These are phyloP conservation scores for Penicillium sp. DNA, from an alignment of 2,329 filamentous ascomycete genomes.

Conservation along the genomic window DNA sequence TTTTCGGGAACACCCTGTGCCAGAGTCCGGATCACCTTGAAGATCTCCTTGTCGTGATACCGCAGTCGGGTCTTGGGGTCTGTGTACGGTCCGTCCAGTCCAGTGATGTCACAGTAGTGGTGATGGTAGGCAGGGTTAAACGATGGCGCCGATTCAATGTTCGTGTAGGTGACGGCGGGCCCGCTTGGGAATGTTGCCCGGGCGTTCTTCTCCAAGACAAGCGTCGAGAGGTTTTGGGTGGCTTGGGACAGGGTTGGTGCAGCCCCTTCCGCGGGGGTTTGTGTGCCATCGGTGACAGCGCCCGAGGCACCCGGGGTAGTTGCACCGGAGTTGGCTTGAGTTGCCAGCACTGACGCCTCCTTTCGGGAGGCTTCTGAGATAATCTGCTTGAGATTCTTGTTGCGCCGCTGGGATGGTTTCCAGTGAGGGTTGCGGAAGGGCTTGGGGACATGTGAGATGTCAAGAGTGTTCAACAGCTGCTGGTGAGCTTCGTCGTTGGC, in stretches of 20 bases:
- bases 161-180: constrained; percentile 84
- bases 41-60: constrained; percentile 92
- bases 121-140: constrained; percentile 74
- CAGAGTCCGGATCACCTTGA: constrained; percentile 75
- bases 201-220: constrained; percentile 81
- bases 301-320: constrained; percentile 60
- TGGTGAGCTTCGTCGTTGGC: constrained; percentile 81
- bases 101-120: constrained; percentile 95
- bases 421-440: constrained; percentile 87
- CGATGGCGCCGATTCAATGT: constrained; percentile 91
- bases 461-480: constrained; percentile 82
- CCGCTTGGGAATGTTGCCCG: constrained; percentile 51
- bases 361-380: constrained; percentile 83
- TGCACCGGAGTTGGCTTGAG: constrained; percentile 76
- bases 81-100: constrained; percentile 83
- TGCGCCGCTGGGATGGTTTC: constrained; percentile 91
- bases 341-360: constrained; percentile 84
- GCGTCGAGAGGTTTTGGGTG: constrained; percentile 78
- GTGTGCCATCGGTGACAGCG: constrained; percentile 42
- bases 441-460: constrained; percentile 82
- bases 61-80: constrained; percentile 92
- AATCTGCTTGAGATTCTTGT: constrained; percentile 98
- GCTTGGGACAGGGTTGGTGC: constrained; percentile 79
- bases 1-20: constrained; percentile 81
- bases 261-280: constrained; percentile 48